Percentiles rank a stretch among this genome's conserved stretches.
Evolutionary conservation across 768 basidiomycete genomes (phyloP).

Genomic region (Ramaria sp.): DNA sequence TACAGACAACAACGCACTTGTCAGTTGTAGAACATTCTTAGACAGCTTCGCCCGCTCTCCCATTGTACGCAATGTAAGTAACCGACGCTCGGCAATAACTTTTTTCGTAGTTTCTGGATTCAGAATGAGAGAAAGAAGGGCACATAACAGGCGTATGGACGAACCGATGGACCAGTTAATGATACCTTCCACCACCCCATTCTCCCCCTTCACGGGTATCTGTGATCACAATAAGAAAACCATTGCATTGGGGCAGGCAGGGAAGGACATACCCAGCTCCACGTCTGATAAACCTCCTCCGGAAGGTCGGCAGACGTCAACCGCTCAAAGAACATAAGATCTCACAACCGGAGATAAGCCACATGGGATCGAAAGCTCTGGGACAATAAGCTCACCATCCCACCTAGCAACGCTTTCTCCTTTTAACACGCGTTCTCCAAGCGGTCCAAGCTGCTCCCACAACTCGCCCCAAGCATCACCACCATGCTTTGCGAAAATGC

Average conservation of each 20-base stretch:
- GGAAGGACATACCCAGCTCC: conserved; percentile 15
- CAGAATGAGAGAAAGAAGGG: neutral
- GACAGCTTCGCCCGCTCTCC: conserved; percentile 12
- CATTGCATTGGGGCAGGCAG: neutral
- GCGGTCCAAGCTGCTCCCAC: conserved; percentile 16
- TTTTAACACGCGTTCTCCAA: conserved; percentile 10
- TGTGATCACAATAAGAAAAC: neutral
- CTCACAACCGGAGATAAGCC: conserved; percentile 1
- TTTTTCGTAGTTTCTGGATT: conserved; percentile 16
- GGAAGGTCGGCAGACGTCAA: conserved; percentile 14
- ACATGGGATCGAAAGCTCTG: neutral
- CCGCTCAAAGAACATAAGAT: conserved; percentile 15
- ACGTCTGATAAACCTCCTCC: conserved; percentile 16
- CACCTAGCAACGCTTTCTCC: conserved; percentile 13
- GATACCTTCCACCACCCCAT: conserved; percentile 14
- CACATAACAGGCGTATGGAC: neutral
- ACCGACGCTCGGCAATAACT: conserved; percentile 15
- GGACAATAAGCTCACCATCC: conserved; percentile 14
- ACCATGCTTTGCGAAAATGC: conserved; percentile 15
- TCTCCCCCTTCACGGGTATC: conserved; percentile 14
- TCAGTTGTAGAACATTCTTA: conserved; percentile 8
- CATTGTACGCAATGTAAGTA: conserved; percentile 13
- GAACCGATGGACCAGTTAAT: conserved; percentile 13
- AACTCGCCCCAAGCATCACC: conserved; percentile 17
- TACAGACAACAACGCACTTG: conserved; percentile 10